A percentile compares a stretch with the other conserved stretches of the same genome.
Conservation (phyloP, 257 asterid genomes). For the Solanum microdontum region DNA sequence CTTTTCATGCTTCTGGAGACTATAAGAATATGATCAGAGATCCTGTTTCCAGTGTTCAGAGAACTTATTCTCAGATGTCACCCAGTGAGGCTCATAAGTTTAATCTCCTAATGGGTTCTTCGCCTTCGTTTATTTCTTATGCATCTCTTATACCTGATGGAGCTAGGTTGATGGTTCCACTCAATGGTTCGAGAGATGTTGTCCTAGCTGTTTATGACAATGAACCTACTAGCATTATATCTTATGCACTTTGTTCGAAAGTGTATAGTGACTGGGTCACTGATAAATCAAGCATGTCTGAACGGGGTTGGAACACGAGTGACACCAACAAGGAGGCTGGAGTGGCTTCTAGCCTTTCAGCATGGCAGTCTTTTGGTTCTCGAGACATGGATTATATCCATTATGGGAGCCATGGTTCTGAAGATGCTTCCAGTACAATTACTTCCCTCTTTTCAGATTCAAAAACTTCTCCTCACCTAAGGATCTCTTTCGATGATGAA, state of each 20-base stretch:
- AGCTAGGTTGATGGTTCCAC: slow-evolving; percentile 56
- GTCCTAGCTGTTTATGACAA: slow-evolving; percentile 57
- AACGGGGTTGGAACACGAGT: slow-evolving; percentile 20
- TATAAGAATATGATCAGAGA: slow-evolving; percentile 74
- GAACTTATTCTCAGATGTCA: slow-evolving; percentile 45
- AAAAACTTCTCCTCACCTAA: slow-evolving; percentile 61
- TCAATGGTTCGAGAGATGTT: slow-evolving; percentile 32
- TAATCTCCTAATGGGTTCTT: slow-evolving; percentile 17
- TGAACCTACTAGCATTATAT: slow-evolving; percentile 85
- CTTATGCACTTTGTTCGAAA: slow-evolving; percentile 62
- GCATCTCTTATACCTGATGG: slow-evolving; percentile 61
- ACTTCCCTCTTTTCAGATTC: slow-evolving; percentile 33
- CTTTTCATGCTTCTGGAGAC: slow-evolving; percentile 92
- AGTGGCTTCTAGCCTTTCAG: slow-evolving; percentile 35
- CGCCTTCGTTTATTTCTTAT: slow-evolving; percentile 44
- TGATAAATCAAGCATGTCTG: slow-evolving; percentile 24
- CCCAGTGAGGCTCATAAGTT: slow-evolving; percentile 42
- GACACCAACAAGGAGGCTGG: slow-evolving; percentile 28
- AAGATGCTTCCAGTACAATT: slow-evolving; percentile 32
- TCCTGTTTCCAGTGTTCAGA: slow-evolving; percentile 41
- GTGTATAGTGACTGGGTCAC: slow-evolving; percentile 51
- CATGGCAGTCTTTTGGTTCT: slow-evolving; percentile 65
- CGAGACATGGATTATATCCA: slow-evolving; percentile 50
- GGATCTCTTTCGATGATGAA: slow-evolving; percentile 62
- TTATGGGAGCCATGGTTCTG: slow-evolving; percentile 42